Base-by-base conservation (phyloP, 1,284 basidiomycete genomes). In the Psilocybe mexicana region DNA sequence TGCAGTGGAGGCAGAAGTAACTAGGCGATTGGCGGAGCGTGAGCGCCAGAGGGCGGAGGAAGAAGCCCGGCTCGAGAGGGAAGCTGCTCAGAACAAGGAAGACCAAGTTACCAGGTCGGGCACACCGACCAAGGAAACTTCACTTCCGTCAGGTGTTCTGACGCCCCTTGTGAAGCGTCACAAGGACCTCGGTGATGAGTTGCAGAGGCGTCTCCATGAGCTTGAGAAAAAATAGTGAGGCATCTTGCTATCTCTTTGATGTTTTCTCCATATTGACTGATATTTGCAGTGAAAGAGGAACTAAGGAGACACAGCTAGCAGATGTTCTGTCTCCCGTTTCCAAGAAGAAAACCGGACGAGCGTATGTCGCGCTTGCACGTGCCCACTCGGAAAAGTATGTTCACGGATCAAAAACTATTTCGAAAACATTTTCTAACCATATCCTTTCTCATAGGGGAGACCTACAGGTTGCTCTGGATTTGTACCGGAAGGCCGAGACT, bases 381-480 rank as follows among this genome's bases (percentile, higher is more conserved):
- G 80, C 85, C n/a, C 86, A 89, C 69, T 87, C 87, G 2, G 85
- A 89, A 71, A 88, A 88, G 88, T 90, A 66, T n/a, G 74, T 74
- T 33, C 28, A 35, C 23, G 59, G 40, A 45, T 42, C 43, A 5
- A 43, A 18, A 49, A 33, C 51, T 50, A 6, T 24, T 36, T 45
- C 33, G 14, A 11, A 23, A 30, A 46, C 28, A 6, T 30, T 10
- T 11, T 28, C 47, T 64, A 50, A 57, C 44, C 43, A 30, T 38
- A 43, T 48, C 30, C 47, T 49, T 52, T 45, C 33, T 26, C 57
- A 43, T 59, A 91, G 88, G 78, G 87, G 87, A 43, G 84, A 91
- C 68, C 76, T 91, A 28, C 79, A 85, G 63, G 79, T 83, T 5
- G 89, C 90, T 1, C 78, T 92, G 30, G 87, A 89, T 58, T 78